Conservation (phyloP, 805 yeast species). For the Candida silvicultrix region DNA sequence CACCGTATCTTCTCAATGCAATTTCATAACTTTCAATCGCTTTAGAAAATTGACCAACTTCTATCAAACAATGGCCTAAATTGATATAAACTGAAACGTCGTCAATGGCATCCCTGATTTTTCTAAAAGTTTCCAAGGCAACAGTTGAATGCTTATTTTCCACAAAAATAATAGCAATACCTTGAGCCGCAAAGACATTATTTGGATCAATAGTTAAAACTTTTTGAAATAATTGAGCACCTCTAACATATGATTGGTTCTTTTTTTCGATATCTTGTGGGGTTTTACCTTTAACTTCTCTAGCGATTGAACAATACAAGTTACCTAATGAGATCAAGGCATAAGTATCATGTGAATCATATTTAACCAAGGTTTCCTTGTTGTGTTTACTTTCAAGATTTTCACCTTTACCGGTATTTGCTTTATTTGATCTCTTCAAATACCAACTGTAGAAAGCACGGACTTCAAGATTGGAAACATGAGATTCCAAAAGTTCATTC, state of each 20-base stretch:
- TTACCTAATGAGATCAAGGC: conserved; percentile 89
- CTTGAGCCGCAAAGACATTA: conserved; percentile 96
- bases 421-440: conserved; percentile 49
- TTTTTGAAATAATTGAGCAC: conserved; percentile 88
- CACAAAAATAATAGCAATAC: conserved; percentile 87
- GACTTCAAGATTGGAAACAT: conserved; percentile 66
- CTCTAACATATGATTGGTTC: conserved; percentile 74
- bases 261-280: conserved; percentile 49
- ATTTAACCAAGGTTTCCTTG: conserved; percentile 75
- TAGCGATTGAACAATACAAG: conserved; percentile 74
- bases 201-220: conserved; percentile 77
- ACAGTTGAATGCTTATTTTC: conserved; percentile 69
- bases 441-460: conserved; percentile 94
- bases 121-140: conserved; percentile 82
- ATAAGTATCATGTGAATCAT: conserved; percentile 83
- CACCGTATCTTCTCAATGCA: conserved; percentile 58
- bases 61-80: conserved; percentile 81
- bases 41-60: conserved; percentile 73
- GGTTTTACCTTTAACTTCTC: conserved; percentile 52
- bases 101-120: conserved; percentile 82
- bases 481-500: conserved; percentile 42
- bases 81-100: conserved; percentile 81
- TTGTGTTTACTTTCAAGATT: conserved; percentile 73
- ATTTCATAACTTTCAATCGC: conserved; percentile 87
- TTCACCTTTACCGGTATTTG: conserved; percentile 32